Percentiles rank a stretch among this genome's conserved stretches.
Evolutionary conservation across 768 basidiomycete species (phyloP).

Genomic region (Holtermannia corniformis): DNA sequence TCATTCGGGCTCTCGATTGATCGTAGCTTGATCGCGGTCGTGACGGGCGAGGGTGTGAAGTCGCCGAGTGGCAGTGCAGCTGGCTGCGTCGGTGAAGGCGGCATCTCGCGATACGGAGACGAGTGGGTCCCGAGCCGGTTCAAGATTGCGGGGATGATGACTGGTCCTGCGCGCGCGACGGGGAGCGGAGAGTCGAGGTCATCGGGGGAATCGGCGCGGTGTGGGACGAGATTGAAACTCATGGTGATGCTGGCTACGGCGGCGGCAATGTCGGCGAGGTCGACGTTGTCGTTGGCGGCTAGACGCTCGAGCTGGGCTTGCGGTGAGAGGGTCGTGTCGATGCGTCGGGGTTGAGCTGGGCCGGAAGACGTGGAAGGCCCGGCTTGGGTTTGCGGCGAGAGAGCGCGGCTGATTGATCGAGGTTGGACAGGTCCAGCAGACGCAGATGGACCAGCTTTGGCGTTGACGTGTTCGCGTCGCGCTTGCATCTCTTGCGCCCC

Average conservation of each 20-base stretch:
- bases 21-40: too few relatives aligned
- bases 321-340: too few relatives aligned
- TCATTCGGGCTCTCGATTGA: too few relatives aligned
- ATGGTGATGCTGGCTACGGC: background rate
- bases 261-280: background rate
- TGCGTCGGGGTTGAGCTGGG: too few relatives aligned
- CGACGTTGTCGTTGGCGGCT: background rate
- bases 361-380: too few relatives aligned
- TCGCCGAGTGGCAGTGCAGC: background rate
- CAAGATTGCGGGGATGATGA: slow-evolving; percentile 21
- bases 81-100: background rate
- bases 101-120: slow-evolving; percentile 20
- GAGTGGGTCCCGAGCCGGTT: slow-evolving; percentile 9
- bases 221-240: background rate
- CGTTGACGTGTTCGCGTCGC: too few relatives aligned
- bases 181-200: slow-evolving; percentile 24
- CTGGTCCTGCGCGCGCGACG: slow-evolving; percentile 23
- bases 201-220: background rate
- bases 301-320: background rate
- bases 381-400: too few relatives aligned
- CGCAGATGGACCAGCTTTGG: too few relatives aligned
- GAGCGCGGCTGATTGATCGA: too few relatives aligned
- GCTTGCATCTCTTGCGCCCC: too few relatives aligned
- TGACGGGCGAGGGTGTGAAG: too few relatives aligned
- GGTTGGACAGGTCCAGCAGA: too few relatives aligned